A percentile compares a stretch with the other conserved stretches of the same genome.
These are phyloP conservation scores for Fragaria ananassa DNA, from an alignment of 306 rosid genomes.

Conservation along the genomic window DNA sequence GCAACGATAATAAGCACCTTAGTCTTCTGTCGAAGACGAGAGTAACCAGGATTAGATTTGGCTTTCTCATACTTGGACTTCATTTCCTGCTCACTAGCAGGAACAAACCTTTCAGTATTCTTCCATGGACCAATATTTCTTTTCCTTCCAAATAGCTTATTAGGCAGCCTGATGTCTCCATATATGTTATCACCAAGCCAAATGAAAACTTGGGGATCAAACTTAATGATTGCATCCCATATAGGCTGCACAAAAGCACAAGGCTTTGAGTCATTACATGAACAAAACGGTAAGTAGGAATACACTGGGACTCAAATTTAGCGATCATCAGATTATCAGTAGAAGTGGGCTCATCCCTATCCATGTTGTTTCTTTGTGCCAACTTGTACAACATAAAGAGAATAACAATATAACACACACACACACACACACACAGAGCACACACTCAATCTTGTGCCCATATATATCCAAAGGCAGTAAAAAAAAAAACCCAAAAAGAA, in stretches of 20 bases:
- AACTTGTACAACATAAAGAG: background rate
- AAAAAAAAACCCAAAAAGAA: background rate
- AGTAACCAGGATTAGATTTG: constrained; percentile 56
- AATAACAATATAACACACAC: background rate
- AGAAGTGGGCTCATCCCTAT: background rate
- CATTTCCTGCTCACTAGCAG: constrained; percentile 63
- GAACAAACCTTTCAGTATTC: constrained; percentile 64
- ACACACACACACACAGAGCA: too few relatives aligned
- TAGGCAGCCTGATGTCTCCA: constrained; percentile 72
- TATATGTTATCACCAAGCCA: constrained; percentile 87
- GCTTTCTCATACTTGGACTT: constrained; percentile 51
- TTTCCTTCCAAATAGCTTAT: constrained; percentile 59
- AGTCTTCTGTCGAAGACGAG: constrained; percentile 45
- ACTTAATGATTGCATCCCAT: constrained; percentile 59
- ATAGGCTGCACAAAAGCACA: constrained; percentile 50
- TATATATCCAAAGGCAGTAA: background rate
- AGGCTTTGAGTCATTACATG: constrained; percentile 3
- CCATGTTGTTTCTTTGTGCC: background rate
- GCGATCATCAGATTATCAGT: background rate
- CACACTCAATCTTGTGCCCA: too few relatives aligned
- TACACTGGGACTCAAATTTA: background rate
- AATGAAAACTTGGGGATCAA: constrained; percentile 68
- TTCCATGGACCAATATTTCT: constrained; percentile 85
- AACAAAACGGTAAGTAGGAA: background rate
- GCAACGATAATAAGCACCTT: constrained; percentile 38